A percentile compares a stretch with the other conserved stretches of the same genome.
Conservation (phyloP, 495 filamentous ascomycete species). For the Penicillium crystallinum region DNA sequence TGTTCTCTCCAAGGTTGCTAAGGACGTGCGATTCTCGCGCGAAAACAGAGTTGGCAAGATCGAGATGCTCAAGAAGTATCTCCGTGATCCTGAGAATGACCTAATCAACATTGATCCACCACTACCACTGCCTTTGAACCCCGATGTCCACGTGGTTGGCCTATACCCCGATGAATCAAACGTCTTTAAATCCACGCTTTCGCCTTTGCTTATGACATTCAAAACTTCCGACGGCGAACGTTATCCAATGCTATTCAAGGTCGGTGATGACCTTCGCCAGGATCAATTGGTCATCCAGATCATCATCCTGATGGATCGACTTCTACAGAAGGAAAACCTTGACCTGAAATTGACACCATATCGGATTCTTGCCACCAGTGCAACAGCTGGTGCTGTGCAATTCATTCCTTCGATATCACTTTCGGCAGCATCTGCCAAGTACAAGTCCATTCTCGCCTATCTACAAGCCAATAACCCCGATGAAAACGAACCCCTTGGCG, state of each 20-base stretch:
- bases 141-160: slow-evolving; percentile 69
- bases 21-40: slow-evolving; percentile 77
- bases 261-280: slow-evolving; percentile 92
- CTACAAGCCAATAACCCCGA: slow-evolving; percentile 89
- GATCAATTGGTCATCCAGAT: slow-evolving; percentile 98
- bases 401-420: slow-evolving; percentile 85
- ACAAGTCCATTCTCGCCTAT: slow-evolving; percentile 80
- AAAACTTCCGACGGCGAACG: slow-evolving; percentile 68
- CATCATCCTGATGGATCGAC: slow-evolving; percentile 94
- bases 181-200: slow-evolving; percentile 93
- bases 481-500: slow-evolving; percentile 70
- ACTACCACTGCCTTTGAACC: slow-evolving; percentile 84
- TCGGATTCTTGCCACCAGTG: slow-evolving; percentile 88
- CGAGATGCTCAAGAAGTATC: slow-evolving; percentile 71
- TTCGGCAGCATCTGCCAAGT: slow-evolving; percentile 72
- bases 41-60: slow-evolving; percentile 74
- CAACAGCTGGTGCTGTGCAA: slow-evolving; percentile 84
- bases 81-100: slow-evolving; percentile 88
- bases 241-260: slow-evolving; percentile 95
- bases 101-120: slow-evolving; percentile 76
- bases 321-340: slow-evolving; percentile 93
- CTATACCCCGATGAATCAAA: slow-evolving; percentile 78
- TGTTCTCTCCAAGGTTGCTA: slow-evolving; percentile 82
- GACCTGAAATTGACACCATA: slow-evolving; percentile 95
- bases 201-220: slow-evolving; percentile 86